A percentile compares a stretch with the other conserved stretches of the same genome.
These are phyloP conservation scores for Ophiosphaerella herpotricha DNA, from an alignment of 2,329 filamentous ascomycete species.

Conservation along the genomic window DNA sequence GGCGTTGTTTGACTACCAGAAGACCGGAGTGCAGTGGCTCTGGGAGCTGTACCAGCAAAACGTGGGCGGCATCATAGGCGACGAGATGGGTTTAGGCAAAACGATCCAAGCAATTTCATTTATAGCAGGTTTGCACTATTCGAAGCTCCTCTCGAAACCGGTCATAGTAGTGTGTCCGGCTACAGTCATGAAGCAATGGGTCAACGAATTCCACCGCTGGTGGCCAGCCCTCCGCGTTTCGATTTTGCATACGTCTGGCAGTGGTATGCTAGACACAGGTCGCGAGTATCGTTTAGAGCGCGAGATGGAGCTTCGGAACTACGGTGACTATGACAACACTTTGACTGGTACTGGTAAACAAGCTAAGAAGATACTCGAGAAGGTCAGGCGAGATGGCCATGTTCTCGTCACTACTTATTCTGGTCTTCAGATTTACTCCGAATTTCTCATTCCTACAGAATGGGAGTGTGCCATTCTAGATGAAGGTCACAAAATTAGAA, in stretches of 20 bases:
- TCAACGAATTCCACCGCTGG: slow-evolving; percentile 97
- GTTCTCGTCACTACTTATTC: slow-evolving; percentile 95
- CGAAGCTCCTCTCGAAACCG: slow-evolving; percentile 79
- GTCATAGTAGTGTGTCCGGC: slow-evolving; percentile 92
- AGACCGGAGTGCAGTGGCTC: slow-evolving; percentile 95
- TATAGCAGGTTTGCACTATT: slow-evolving; percentile 89
- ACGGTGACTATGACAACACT: slow-evolving; percentile 49
- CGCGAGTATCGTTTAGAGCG: slow-evolving; percentile 66
- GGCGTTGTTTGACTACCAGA: slow-evolving; percentile 94
- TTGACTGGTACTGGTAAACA: slow-evolving; percentile 66
- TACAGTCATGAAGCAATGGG: slow-evolving; percentile 96
- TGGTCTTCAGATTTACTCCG: slow-evolving; percentile 88
- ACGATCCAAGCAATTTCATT: slow-evolving; percentile 83
- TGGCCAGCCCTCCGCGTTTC: slow-evolving; percentile 98
- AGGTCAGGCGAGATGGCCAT: slow-evolving; percentile 82
- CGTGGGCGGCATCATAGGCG: slow-evolving; percentile 91
- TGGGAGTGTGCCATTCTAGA: slow-evolving; percentile 96
- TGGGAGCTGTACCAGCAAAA: slow-evolving; percentile 88
- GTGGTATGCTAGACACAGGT: slow-evolving; percentile 86
- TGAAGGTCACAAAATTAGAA: slow-evolving; percentile 97
- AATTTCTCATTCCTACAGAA: slow-evolving; percentile 77
- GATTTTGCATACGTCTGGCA: slow-evolving; percentile 92
- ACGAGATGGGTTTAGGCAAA: slow-evolving; percentile 99
- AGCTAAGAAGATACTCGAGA: slow-evolving; percentile 79
- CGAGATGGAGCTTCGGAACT: slow-evolving; percentile 57